Conservation (phyloP, 352 stramenopile species). For the Hyaloperonospora arabidopsidis region DNA sequence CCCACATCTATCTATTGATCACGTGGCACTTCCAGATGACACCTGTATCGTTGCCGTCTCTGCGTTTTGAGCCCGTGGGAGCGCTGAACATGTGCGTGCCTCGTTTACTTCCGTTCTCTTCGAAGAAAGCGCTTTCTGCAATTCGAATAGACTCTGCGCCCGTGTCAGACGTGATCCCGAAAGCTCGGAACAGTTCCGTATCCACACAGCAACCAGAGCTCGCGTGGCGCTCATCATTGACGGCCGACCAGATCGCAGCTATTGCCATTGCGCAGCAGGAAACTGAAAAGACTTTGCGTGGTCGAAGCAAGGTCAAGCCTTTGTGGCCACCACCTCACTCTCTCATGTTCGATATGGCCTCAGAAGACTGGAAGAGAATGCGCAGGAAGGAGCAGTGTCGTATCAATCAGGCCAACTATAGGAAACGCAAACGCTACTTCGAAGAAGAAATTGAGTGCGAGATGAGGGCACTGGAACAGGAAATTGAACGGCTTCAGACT, state of each 20-base stretch:
- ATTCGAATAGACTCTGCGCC: conserved; percentile 6
- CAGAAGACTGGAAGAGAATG: conserved; percentile 35
- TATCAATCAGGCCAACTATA: conserved; percentile 56
- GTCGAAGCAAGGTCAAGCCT: conserved; percentile 1
- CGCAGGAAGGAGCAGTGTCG: conserved; percentile 51
- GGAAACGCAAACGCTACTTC: conserved; percentile 43
- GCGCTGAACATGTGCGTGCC: conserved; percentile 7
- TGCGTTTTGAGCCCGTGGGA: conserved; percentile 10
- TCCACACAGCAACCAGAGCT: conserved; percentile 1
- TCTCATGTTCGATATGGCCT: background rate
- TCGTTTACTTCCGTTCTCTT: conserved; percentile 8
- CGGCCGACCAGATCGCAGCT: conserved; percentile 15
- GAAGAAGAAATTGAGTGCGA: conserved; percentile 28
- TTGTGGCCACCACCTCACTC: background rate
- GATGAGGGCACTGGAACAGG: conserved; percentile 29
- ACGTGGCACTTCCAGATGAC: conserved; percentile 5
- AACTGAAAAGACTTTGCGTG: conserved; percentile 8
- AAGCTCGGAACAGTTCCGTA: background rate
- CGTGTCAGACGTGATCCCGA: background rate
- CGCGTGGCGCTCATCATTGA: conserved; percentile 15
- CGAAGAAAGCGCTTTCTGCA: conserved; percentile 2
- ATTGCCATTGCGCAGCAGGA: conserved; percentile 19
- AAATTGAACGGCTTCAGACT: conserved; percentile 30
- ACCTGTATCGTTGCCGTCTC: conserved; percentile 16
- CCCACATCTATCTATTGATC: background rate